phyloP scores from a whole-genome alignment of 2,329 filamentous ascomycete species.

The Scedosporium boydii region DNA sequence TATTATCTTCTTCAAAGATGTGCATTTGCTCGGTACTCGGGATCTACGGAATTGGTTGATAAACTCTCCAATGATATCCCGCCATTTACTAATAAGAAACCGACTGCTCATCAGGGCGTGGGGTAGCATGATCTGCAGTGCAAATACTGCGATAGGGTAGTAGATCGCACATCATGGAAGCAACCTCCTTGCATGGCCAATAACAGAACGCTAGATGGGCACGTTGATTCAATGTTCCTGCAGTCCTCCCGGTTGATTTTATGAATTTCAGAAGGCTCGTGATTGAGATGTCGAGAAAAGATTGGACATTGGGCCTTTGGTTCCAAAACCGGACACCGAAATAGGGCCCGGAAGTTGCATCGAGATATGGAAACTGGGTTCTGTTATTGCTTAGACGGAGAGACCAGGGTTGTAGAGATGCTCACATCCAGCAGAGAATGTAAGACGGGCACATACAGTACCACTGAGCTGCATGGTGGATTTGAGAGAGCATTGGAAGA shows the following conservation, averaged over 20 bases:
- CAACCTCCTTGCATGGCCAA: background rate
- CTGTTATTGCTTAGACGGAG: background rate
- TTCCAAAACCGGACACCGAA: background rate
- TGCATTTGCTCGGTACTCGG: no score
- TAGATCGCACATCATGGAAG: background rate
- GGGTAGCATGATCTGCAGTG: background rate
- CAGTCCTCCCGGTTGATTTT: background rate
- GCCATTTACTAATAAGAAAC: no score
- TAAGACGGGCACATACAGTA: background rate
- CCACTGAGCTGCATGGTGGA: background rate
- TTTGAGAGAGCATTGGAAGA: background rate
- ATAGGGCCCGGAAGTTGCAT: background rate
- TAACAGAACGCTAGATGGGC: background rate
- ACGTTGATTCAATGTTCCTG: background rate
- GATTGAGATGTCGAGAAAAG: background rate
- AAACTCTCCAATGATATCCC: no score
- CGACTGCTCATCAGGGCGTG: no score
- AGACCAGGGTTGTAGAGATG: background rate
- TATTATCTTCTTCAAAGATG: no score
- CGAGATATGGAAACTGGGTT: background rate
- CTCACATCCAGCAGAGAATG: background rate
- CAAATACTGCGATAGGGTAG: no score
- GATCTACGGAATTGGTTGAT: no score
- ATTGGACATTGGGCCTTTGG: background rate
- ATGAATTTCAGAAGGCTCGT: background rate